Base-by-base conservation (phyloP, 2,329 filamentous ascomycete genomes). In the Fusarium mexicanum region DNA sequence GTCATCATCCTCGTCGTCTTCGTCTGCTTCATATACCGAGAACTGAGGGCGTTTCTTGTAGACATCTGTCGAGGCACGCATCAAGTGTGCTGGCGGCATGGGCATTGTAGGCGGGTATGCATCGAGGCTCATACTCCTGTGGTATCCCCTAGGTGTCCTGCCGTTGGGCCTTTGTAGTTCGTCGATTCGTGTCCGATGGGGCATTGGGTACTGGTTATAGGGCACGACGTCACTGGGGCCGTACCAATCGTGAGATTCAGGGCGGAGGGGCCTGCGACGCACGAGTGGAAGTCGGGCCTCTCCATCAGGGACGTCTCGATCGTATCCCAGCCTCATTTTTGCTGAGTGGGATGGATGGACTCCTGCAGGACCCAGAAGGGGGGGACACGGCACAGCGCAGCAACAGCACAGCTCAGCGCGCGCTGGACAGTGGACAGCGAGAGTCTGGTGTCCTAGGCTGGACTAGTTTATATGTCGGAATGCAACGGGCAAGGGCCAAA, bases 101-200 rank as follows among this genome's bases (percentile, higher is more conserved):
- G 78, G 77, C 78, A 80, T 80, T 38, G 69, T 75, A 55, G 76
- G 77, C 62, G 77, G 76, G 61, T 77, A 74, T 64, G 73, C 76
- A 64, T 80, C 80, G 69, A 78, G 58, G 68, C 74, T 81, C 69
- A 78, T 61, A 71, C 76, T 81, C 69, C 74, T 79, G 41, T 67
- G 68, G 62, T 75, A 71, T 69, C 73, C 76, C 67, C 72, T 77
- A 64, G 75, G 73, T 54, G 79, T 76, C 73, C 77, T 76, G 73
- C 80, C 76, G 74, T 75, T 76, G 72, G 76, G 75, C 64, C 80
- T 82, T 78, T 81, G 80, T 81, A 82, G 65, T 75, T 77, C 73
- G 57, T 73, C 62, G 70, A 78, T 58, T 62, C 69, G 77, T 58
- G 76, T 74, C 67, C 73, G 71, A 77, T 77, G 78, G 76, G 80